Conservation (phyloP, 129 eudicot genomes). For the Centella asiatica region DNA sequence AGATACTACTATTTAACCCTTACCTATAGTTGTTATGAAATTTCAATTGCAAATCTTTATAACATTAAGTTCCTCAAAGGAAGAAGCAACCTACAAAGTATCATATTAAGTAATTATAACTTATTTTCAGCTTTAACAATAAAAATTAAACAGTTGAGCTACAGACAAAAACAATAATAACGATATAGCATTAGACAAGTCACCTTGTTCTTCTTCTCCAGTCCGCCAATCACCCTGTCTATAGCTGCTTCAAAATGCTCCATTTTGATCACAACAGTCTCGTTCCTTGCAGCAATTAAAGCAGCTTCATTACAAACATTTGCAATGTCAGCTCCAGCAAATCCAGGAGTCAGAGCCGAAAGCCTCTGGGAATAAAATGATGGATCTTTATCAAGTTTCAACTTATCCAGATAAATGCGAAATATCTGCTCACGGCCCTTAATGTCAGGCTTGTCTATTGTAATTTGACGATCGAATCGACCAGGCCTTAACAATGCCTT, state of each 20-base stretch:
- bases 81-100: background rate
- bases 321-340: slow-evolving; percentile 86
- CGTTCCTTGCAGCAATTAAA: slow-evolving; percentile 62
- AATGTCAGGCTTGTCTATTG: slow-evolving; percentile 82
- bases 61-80: background rate
- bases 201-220: slow-evolving; percentile 81
- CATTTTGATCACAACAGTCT: slow-evolving; percentile 41
- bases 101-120: background rate
- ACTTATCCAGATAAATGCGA: slow-evolving; percentile 49
- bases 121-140: background rate
- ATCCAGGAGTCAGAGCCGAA: slow-evolving; percentile 84
- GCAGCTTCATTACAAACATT: slow-evolving; percentile 92
- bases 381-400: slow-evolving; percentile 64
- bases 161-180: background rate
- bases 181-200: background rate
- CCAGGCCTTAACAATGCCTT: slow-evolving; percentile 79
- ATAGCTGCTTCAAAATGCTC: slow-evolving; percentile 78
- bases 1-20: too few relatives aligned
- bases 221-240: slow-evolving; percentile 70
- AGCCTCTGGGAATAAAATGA: slow-evolving; percentile 63
- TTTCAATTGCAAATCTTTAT: too few relatives aligned
- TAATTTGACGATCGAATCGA: slow-evolving; percentile 68
- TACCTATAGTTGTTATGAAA: too few relatives aligned
- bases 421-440: slow-evolving; percentile 89
- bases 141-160: background rate